Conservation (phyloP, 495 filamentous ascomycete species). For the Wilcoxina mikolae region DNA sequence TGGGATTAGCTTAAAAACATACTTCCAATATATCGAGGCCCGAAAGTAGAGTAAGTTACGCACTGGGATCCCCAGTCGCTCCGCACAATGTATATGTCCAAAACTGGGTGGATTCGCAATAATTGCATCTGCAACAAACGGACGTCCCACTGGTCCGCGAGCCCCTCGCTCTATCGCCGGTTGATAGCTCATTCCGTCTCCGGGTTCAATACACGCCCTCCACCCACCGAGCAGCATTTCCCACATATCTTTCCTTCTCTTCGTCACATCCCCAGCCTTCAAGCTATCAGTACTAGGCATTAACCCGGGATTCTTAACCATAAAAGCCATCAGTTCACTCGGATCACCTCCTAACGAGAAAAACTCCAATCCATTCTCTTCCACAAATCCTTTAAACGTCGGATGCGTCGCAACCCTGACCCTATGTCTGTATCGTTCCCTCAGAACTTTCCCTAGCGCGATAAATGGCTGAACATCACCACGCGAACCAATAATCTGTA, state of each 20-base stretch:
- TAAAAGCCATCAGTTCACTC: constrained; percentile 62
- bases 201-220: constrained; percentile 37
- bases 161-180: background rate
- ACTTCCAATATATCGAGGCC: no score
- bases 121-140: constrained; percentile 58
- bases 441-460: constrained; percentile 52
- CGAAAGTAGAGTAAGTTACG: constrained; percentile 45
- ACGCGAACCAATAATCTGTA: constrained; percentile 63
- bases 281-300: constrained; percentile 51
- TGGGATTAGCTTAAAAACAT: no score
- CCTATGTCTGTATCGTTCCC: constrained; percentile 49
- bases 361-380: constrained; percentile 40
- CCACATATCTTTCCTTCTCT: constrained; percentile 44
- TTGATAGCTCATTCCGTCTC: constrained; percentile 20
- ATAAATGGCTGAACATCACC: constrained; percentile 70
- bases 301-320: constrained; percentile 65
- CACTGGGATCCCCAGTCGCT: constrained; percentile 50
- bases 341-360: constrained; percentile 59
- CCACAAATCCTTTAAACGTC: constrained; percentile 52
- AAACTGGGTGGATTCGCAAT: constrained; percentile 57
- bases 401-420: constrained; percentile 57
- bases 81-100: constrained; percentile 51
- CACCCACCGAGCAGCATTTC: constrained; percentile 48
- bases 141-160: constrained; percentile 8
- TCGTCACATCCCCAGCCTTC: constrained; percentile 50